Base-by-base conservation (phyloP, 805 yeast species). In the Candida hungchunana region DNA sequence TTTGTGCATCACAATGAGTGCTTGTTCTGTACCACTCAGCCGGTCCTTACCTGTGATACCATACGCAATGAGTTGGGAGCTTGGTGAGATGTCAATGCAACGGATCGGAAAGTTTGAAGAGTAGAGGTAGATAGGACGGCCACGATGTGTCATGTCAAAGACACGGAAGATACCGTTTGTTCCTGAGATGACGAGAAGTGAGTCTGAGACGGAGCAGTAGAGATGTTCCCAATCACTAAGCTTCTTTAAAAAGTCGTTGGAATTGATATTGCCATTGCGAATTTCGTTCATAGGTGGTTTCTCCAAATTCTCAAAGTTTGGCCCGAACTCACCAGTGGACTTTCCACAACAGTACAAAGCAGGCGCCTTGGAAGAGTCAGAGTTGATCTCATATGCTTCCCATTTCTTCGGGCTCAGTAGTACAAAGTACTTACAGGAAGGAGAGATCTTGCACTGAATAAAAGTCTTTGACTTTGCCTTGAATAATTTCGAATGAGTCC, bases 11-110 rank as follows among this genome's bases (percentile, higher is more conserved):
- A 79, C 75, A 5, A 87, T 71, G 47, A 86, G 72, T 3, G 95
- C 88, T 52, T 83, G 90, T 51, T 82, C 89, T 19, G 77, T 69
- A 4, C 79, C 78, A 1, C 79, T 72, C 15, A 71, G 60, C 39
- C 82, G 68, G 53, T 85, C 94, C 39, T 78, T 74, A 0, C 95
- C 93, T 0, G 90, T 82, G 20, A 89, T 79, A 1, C 95, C 93
- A 44, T 86, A 75, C 5, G 93, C 93, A 10, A 88, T 64, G 18
- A 79, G 62, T 14, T 70, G 63, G 18, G 82, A 87, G 45, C 72
- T 66, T 0, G 77, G 73, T 8, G 90, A 73, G 1, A 88, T 66
- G 23, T 86, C 82, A 31, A 86, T 67, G 51, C 95, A 86, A 34
- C 95, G 59, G 24, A 89, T 81, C 1, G 90, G 89, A 53, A 84